Evolutionary conservation across 306 rosid genomes (phyloP), one percentile per base, ranked within the genome.

Genomic region (Mimosa pudica): DNA sequence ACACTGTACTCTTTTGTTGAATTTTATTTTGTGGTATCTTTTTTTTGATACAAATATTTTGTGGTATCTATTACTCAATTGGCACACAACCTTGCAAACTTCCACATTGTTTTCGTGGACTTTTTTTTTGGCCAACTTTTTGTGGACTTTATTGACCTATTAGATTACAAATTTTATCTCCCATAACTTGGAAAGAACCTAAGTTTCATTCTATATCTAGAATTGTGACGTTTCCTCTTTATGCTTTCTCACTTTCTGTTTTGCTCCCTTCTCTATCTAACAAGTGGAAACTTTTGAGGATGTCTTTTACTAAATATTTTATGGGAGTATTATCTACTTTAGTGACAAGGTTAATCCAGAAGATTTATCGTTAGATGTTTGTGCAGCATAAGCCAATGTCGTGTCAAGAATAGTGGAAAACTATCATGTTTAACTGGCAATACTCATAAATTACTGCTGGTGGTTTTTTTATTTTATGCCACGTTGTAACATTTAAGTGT

Each of bases 401-500:
- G 9, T 51, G 55, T 55, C 71, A 75, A 13, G 65, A 58, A 47
- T 57, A 60, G 14, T 54, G 63, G 20, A 68, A 81, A 45, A 12
- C 42, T 63, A 63, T 32, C 45, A 55, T 57, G 65, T 46, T 49
- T 42, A 17, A 65, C 41, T 24, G 13, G 52, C 33, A 55, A 71
- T 77, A 17, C 32, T 38, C 13, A 3, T 8, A 51, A 68, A 52
- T 36, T 17, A 57, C 42, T 48, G 17, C 20, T 58, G 13, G 57
- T 60, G 38, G 35, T 47, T 61, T 10, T 77, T 47, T 16, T 66
- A 48, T 55, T 58, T 77, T 16, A 1, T 63, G 76, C 32, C 76
- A 46, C 51, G 48, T 46, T 74, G 41, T 55, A 33, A 18, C 63
- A 41, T 80, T 81, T 73, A 81, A 57, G 48, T 35, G 84, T 82